Percentiles rank a stretch among this genome's conserved stretches.
These are phyloP conservation scores for Entamoeba moshkovskii DNA, from an alignment of 208 protist genomes.

Conservation along the genomic window DNA sequence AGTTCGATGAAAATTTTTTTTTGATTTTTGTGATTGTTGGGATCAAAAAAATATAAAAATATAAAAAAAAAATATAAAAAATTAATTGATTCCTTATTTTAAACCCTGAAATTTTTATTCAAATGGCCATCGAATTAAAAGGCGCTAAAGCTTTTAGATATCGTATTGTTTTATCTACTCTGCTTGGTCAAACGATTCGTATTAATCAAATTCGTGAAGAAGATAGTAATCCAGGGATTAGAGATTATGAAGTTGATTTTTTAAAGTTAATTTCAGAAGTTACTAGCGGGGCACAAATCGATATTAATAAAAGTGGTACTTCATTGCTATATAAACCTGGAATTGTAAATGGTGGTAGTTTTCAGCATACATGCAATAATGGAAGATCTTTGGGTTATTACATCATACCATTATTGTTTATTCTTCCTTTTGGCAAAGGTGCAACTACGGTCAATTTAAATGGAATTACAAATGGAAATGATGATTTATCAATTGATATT, in stretches of 20 bases:
- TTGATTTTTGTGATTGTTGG: background rate
- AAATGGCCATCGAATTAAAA: background rate
- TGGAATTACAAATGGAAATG: conserved; percentile 14
- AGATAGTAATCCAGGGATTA: background rate
- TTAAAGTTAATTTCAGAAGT: conserved; percentile 54
- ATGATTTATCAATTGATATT: conserved; percentile 14
- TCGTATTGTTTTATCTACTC: background rate
- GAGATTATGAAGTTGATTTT: conserved; percentile 54
- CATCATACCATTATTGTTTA: conserved; percentile 40
- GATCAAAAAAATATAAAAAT: background rate
- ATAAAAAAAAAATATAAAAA: background rate
- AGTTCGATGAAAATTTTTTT: background rate
- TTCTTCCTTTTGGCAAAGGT: conserved; percentile 54
- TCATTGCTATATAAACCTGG: conserved; percentile 44
- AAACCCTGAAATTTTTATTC: background rate
- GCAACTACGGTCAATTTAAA: background rate
- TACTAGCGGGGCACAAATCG: conserved; percentile 51
- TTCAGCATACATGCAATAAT: conserved; percentile 47
- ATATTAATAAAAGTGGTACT: conserved; percentile 48
- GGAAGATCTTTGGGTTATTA: conserved; percentile 40
- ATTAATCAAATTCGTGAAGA: background rate
- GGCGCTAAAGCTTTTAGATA: background rate
- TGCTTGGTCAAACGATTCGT: background rate
- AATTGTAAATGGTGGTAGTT: conserved; percentile 42
- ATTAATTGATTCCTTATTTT: background rate